phyloP scores from a whole-genome alignment of 1,284 basidiomycete genomes.

The Vanrija sp. region DNA sequence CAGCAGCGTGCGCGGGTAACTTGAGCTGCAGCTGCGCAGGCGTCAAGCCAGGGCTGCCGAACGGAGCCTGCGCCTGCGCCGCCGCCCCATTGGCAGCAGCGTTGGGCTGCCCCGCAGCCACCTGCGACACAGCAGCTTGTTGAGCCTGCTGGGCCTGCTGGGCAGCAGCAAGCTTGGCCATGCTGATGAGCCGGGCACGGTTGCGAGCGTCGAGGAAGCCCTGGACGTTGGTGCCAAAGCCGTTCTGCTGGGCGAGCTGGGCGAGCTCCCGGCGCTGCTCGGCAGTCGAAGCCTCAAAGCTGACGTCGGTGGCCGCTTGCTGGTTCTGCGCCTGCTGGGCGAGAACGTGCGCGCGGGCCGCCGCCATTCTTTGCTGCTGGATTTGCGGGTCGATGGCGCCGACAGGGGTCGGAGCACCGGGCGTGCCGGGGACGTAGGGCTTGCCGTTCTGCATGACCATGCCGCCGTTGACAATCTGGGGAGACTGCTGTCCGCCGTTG shows the following conservation, averaged over 20 bases:
- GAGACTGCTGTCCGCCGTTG: constrained; percentile 9
- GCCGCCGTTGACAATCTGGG: constrained; percentile 26
- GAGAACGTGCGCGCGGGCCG: constrained; percentile 13
- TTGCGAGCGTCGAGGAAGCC: constrained; percentile 28
- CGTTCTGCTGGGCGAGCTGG: constrained; percentile 17
- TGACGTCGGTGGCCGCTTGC: constrained; percentile 5
- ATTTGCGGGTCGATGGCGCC: constrained; percentile 19
- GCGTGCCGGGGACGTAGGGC: constrained; percentile 17
- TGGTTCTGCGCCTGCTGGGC: constrained; percentile 4
- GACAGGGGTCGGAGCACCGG: constrained; percentile 10
- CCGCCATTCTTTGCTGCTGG: constrained; percentile 16
- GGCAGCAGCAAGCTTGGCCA: constrained; percentile 25
- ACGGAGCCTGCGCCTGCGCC: constrained; percentile 2
- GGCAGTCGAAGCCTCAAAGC: constrained; percentile 18
- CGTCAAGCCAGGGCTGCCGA: constrained; percentile 18
- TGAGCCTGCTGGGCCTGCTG: constrained; percentile 20
- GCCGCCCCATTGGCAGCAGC: neutral
- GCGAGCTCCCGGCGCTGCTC: constrained; percentile 25
- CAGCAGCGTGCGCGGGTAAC: constrained; percentile 39
- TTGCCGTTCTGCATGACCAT: constrained; percentile 24
- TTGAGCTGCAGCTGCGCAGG: constrained; percentile 36
- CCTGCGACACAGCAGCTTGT: neutral
- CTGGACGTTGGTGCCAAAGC: constrained; percentile 31
- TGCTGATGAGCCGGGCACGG: constrained; percentile 18
- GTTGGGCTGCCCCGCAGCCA: neutral